Percentiles rank a stretch among this genome's conserved stretches.
Evolutionary conservation across 75 land plant species (phyloP).

Genomic region (Azolla pinnata): DNA sequence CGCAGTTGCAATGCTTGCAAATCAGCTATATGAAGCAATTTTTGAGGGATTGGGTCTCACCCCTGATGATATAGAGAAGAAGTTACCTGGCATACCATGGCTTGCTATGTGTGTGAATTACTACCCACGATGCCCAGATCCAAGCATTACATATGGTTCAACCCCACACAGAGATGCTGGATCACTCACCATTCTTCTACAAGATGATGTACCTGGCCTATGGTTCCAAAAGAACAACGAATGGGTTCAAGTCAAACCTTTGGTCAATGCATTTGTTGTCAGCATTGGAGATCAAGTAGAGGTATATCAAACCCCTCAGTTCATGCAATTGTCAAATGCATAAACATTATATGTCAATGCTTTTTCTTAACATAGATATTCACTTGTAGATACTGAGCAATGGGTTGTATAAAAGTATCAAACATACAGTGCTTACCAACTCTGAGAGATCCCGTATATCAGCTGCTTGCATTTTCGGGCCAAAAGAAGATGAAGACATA

Average conservation of each 20-base stretch:
- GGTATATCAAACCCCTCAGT: constrained; percentile 17
- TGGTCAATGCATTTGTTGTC: constrained; percentile 43
- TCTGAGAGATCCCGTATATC: constrained; percentile 36
- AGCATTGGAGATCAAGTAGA: constrained; percentile 64
- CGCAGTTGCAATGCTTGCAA: neutral
- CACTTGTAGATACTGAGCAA: constrained; percentile 48
- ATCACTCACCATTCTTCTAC: constrained; percentile 47
- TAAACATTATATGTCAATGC: neutral
- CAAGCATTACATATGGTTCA: constrained; percentile 48
- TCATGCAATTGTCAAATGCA: neutral
- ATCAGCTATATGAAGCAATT: neutral
- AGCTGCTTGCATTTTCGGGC: constrained; percentile 32
- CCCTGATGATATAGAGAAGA: neutral
- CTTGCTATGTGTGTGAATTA: neutral
- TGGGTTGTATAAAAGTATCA: constrained; percentile 45
- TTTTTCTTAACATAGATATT: neutral
- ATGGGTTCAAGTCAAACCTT: constrained; percentile 44
- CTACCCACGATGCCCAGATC: constrained; percentile 3
- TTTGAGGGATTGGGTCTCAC: neutral
- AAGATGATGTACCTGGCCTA: constrained; percentile 43
- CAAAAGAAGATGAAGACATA: neutral
- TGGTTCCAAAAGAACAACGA: constrained; percentile 27
- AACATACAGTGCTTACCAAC: constrained; percentile 54
- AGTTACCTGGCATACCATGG: neutral
- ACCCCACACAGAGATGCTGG: constrained; percentile 52